Percentiles rank a stretch among this genome's conserved stretches.
Evolutionary conservation across 768 basidiomycete species (phyloP).

Genomic region (Kwoniella mangroviensis): DNA sequence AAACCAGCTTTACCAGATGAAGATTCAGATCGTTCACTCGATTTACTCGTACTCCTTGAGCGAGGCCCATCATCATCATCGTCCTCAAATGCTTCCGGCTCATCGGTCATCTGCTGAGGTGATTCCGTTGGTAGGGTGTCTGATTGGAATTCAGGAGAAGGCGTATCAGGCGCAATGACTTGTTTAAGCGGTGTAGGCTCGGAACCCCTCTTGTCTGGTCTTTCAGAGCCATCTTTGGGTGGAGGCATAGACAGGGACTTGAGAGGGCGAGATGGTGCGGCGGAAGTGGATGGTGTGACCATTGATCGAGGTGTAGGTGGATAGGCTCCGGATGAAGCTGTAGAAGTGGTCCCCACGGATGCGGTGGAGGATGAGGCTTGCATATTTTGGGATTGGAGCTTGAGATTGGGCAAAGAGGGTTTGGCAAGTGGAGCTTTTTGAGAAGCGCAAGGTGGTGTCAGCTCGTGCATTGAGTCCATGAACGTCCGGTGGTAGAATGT

Average conservation of each 20-base stretch:
- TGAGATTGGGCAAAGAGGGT: slow-evolving; percentile 42
- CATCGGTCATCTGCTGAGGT: slow-evolving; percentile 22
- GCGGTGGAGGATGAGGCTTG: slow-evolving; percentile 16
- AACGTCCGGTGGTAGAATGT: neutral
- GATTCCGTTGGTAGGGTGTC: slow-evolving; percentile 9
- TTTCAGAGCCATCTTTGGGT: neutral
- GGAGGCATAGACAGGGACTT: slow-evolving; percentile 19
- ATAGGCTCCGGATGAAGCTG: slow-evolving; percentile 18
- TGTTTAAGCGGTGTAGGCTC: slow-evolving; percentile 48
- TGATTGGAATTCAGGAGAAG: neutral
- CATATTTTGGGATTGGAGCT: slow-evolving; percentile 23
- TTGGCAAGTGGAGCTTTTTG: slow-evolving; percentile 14
- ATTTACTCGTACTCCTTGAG: slow-evolving; percentile 9
- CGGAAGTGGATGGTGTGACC: slow-evolving; percentile 6
- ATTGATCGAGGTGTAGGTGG: slow-evolving; percentile 19
- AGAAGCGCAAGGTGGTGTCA: neutral
- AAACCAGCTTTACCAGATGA: slow-evolving; percentile 4
- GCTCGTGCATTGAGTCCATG: neutral
- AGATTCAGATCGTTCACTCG: slow-evolving; percentile 1
- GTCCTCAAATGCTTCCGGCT: slow-evolving; percentile 18
- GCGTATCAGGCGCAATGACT: slow-evolving; percentile 18
- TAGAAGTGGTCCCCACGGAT: slow-evolving; percentile 24
- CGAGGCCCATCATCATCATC: neutral
- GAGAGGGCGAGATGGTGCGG: slow-evolving; percentile 5
- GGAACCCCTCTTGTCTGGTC: slow-evolving; percentile 33